Percentiles rank a stretch among this genome's conserved stretches.
phyloP scores from a whole-genome alignment of 1,284 basidiomycete genomes.

The Boletus sp. region DNA sequence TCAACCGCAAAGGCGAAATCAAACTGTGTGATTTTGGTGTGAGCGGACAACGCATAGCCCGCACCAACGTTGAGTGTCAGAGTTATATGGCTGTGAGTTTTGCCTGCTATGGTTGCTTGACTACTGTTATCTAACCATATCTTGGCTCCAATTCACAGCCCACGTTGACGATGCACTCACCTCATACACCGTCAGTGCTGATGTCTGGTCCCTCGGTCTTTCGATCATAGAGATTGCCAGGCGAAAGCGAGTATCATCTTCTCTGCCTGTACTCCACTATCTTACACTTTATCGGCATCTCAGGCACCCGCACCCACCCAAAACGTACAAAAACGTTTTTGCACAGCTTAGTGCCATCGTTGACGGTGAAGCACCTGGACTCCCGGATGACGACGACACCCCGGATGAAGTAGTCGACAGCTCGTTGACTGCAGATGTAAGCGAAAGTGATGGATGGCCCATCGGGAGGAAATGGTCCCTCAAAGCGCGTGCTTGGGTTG shows the following conservation, averaged over 20 bases:
- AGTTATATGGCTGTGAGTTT: conserved; percentile 93
- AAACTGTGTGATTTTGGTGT: conserved; percentile 99
- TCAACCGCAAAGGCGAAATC: conserved; percentile 85
- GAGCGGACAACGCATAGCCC: conserved; percentile 94
- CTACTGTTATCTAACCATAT: conserved; percentile 7
- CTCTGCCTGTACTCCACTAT: not conserved
- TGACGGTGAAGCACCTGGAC: conserved; percentile 84
- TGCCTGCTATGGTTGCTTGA: conserved; percentile 4
- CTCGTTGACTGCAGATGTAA: conserved; percentile 31
- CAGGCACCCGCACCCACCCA: conserved; percentile 94
- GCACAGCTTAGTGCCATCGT: conserved; percentile 96
- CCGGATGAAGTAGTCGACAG: conserved; percentile 12
- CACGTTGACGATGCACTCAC: conserved; percentile 31
- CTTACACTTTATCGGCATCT: conserved; percentile 3
- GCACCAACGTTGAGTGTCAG: conserved; percentile 98
- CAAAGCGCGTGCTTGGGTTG: conserved; percentile 57
- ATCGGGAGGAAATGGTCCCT: conserved; percentile 27
- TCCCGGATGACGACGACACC: conserved; percentile 51
- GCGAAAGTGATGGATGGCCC: conserved; percentile 20
- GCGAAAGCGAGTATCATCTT: conserved; percentile 46
- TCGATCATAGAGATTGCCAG: conserved; percentile 89
- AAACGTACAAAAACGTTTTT: conserved; percentile 96
- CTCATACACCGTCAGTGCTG: conserved; percentile 95
- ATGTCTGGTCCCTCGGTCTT: conserved; percentile 97
- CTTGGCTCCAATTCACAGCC: conserved; percentile 64